phyloP scores from a whole-genome alignment of 805 yeast genomes.

The Wickerhamiella dianesei region DNA sequence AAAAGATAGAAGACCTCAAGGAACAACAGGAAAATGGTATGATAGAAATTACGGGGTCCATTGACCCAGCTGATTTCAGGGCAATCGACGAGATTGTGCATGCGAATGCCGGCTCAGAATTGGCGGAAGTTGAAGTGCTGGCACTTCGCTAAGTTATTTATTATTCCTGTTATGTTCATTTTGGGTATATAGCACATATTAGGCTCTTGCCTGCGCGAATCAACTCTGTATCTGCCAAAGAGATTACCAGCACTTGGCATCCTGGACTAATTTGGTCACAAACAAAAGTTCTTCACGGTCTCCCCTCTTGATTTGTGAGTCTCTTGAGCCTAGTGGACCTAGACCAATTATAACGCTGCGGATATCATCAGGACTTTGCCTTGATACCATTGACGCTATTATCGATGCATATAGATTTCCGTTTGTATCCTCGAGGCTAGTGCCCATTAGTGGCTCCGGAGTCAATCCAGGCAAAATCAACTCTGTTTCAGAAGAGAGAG shows the following conservation, averaged over 20 bases:
- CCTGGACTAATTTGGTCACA: constrained; percentile 21
- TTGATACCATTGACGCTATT: constrained; percentile 22
- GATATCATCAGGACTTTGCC: constrained; percentile 23
- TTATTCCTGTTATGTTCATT: neutral
- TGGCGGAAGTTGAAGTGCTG: constrained; percentile 64
- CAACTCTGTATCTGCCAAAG: neutral
- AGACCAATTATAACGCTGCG: constrained; percentile 24
- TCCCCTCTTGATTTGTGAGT: constrained; percentile 10
- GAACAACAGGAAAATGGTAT: constrained; percentile 29
- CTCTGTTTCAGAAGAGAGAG: neutral
- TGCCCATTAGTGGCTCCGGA: constrained; percentile 17
- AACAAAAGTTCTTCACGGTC: constrained; percentile 22
- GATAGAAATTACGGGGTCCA: constrained; percentile 51
- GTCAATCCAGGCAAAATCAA: constrained; percentile 12
- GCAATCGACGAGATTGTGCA: constrained; percentile 49
- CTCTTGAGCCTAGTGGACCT: constrained; percentile 20
- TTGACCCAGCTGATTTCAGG: constrained; percentile 77
- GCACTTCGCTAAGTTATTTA: constrained; percentile 23
- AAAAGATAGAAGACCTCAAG: constrained; percentile 32
- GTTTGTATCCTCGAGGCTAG: constrained; percentile 16
- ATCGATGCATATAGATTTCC: constrained; percentile 23
- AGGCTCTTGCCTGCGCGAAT: neutral
- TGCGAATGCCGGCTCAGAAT: constrained; percentile 35
- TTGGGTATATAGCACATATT: neutral
- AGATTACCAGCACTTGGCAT: constrained; percentile 21